Conservation (phyloP, 257 asterid species). For the Scutellaria barbata region DNA sequence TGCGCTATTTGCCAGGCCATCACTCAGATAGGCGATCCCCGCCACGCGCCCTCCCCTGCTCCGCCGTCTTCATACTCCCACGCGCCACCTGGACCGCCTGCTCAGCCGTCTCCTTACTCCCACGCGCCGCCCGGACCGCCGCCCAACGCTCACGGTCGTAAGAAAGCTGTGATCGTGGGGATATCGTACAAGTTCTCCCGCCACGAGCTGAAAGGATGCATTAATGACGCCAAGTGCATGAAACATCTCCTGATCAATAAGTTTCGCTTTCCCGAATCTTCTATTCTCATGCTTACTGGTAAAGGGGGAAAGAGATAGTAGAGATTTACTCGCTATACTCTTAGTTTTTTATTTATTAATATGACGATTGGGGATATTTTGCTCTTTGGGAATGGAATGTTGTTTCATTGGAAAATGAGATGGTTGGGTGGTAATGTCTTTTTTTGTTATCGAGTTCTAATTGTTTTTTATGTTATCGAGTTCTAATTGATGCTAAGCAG, state of each 20-base stretch:
- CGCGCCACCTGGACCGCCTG: constrained; percentile 57
- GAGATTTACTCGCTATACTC: constrained; percentile 6
- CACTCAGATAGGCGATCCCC: constrained; percentile 73
- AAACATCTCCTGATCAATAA: constrained; percentile 66
- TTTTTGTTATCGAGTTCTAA: not conserved
- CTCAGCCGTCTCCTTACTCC: constrained; percentile 62
- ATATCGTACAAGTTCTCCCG: constrained; percentile 74
- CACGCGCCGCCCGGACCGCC: constrained; percentile 81
- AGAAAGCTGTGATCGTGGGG: constrained; percentile 93
- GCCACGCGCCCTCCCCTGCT: constrained; percentile 49
- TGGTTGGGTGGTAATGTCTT: not conserved
- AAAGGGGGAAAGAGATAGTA: constrained; percentile 30
- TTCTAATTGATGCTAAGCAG: constrained; percentile 19
- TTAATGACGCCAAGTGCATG: constrained; percentile 98
- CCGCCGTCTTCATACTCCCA: constrained; percentile 62
- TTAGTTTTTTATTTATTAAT: not conserved
- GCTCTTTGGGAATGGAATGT: constrained; percentile 12
- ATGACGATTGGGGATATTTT: not conserved
- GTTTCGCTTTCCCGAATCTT: constrained; percentile 86
- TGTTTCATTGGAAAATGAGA: constrained; percentile 22
- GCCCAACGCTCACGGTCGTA: constrained; percentile 79
- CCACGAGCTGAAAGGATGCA: constrained; percentile 92
- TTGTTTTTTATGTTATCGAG: not conserved
- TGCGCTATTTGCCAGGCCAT: constrained; percentile 88
- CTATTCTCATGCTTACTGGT: constrained; percentile 92